Percentiles rank a stretch among this genome's conserved stretches.
Evolutionary conservation across 441 rosid species (phyloP).

Genomic region (Corymbia calophylla): DNA sequence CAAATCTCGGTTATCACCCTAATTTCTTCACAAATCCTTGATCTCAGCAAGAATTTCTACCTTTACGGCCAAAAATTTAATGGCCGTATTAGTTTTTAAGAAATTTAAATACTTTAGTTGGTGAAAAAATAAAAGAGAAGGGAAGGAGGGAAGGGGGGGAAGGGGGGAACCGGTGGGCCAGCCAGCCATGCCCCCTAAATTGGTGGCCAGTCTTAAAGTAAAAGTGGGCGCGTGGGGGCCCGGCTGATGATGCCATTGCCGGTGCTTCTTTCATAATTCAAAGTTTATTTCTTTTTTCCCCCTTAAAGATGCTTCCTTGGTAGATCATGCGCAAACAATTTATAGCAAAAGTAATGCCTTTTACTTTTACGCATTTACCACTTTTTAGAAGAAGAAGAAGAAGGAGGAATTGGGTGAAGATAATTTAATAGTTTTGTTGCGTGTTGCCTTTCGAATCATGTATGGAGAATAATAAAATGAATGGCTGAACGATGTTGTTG

Average conservation of each 20-base stretch:
- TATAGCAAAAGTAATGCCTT: not conserved
- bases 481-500: not conserved
- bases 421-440: not conserved
- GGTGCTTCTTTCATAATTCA: not conserved
- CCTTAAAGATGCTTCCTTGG: not conserved
- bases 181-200: constrained; percentile 15
- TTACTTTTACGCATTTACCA: not conserved
- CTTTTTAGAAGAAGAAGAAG: not conserved
- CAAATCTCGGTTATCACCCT: not conserved
- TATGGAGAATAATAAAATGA: not conserved
- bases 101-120: not conserved
- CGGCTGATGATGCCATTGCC: constrained; percentile 8
- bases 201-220: constrained; percentile 41
- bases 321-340: not conserved
- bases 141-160: not conserved
- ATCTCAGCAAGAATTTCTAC: not conserved
- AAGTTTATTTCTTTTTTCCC: not conserved
- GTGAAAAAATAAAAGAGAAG: constrained; percentile 1
- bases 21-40: not conserved
- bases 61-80: not conserved
- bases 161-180: constrained; percentile 18
- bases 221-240: constrained; percentile 12
- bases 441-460: not conserved
- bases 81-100: not conserved
- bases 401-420: not conserved